Conservation (phyloP, 257 asterid genomes). For the Verbena officinalis region DNA sequence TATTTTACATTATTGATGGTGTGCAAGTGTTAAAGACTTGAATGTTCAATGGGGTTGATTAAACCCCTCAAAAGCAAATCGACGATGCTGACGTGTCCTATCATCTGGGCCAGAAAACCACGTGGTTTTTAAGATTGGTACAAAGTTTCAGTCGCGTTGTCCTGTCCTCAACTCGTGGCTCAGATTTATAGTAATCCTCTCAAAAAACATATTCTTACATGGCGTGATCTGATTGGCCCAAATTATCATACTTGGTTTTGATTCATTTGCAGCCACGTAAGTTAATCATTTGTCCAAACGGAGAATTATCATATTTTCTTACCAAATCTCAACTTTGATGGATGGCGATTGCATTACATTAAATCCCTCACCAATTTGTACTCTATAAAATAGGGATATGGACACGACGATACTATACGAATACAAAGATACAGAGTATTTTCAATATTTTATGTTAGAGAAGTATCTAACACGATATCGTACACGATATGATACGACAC, state of each 20-base stretch:
- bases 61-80: not conserved
- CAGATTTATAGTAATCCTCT: constrained; percentile 30
- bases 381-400: too few relatives aligned
- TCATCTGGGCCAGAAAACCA: constrained; percentile 22
- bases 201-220: constrained; percentile 1
- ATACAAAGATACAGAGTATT: too few relatives aligned
- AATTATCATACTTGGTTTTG: constrained; percentile 22
- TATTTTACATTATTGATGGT: not conserved
- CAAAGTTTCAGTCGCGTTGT: too few relatives aligned
- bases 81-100: not conserved
- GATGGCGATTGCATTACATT: too few relatives aligned
- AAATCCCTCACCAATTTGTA: too few relatives aligned
- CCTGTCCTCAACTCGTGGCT: constrained; percentile 35
- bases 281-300: not conserved
- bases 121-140: constrained; percentile 20
- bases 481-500: too few relatives aligned
- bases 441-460: too few relatives aligned
- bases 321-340: too few relatives aligned
- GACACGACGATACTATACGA: too few relatives aligned
- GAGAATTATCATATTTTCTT: too few relatives aligned
- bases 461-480: too few relatives aligned
- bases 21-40: not conserved
- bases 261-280: constrained; percentile 30
- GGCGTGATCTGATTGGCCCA: constrained; percentile 6
- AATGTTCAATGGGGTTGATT: too few relatives aligned